Percentiles rank a stretch among this genome's conserved stretches.
Evolutionary conservation across 345 rosid genomes (phyloP).

Genomic region (Bruguiera sexangula): DNA sequence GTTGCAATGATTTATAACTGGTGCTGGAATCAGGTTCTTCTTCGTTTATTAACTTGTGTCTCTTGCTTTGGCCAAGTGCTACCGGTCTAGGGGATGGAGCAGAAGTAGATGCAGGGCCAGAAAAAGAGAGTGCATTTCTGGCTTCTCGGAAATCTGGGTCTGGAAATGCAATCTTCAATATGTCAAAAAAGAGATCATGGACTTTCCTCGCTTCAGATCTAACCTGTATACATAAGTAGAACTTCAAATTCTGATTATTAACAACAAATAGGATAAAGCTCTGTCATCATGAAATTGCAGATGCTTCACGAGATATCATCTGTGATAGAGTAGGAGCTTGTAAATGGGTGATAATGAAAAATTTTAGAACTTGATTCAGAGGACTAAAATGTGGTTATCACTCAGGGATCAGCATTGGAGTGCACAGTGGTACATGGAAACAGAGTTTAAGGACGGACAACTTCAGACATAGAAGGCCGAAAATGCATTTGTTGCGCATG

Average conservation of each 20-base stretch:
- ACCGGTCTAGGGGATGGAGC: conserved; percentile 53
- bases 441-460: too few species aligned
- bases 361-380: neutral
- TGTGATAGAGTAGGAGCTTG: neutral
- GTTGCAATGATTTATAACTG: conserved; percentile 53
- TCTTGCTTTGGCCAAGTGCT: conserved; percentile 57
- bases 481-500: too few species aligned
- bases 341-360: neutral
- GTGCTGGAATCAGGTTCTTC: conserved; percentile 54
- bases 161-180: conserved; percentile 88
- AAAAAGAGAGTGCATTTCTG: conserved; percentile 65
- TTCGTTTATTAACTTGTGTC: conserved; percentile 51
- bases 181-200: conserved; percentile 92
- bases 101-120: conserved; percentile 47
- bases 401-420: too few species aligned
- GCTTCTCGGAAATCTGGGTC: conserved; percentile 85
- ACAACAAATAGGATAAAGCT: neutral
- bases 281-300: too few species aligned
- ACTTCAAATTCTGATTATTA: conserved; percentile 12
- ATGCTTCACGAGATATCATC: too few species aligned
- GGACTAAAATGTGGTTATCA: too few species aligned
- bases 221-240: conserved; percentile 48
- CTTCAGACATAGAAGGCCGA: too few species aligned
- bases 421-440: too few species aligned
- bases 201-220: conserved; percentile 95